Percentiles rank a stretch among this genome's conserved stretches.
Evolutionary conservation across 1,139 yeast genomes (phyloP).

Genomic region (Debaryomyces nepalensis): DNA sequence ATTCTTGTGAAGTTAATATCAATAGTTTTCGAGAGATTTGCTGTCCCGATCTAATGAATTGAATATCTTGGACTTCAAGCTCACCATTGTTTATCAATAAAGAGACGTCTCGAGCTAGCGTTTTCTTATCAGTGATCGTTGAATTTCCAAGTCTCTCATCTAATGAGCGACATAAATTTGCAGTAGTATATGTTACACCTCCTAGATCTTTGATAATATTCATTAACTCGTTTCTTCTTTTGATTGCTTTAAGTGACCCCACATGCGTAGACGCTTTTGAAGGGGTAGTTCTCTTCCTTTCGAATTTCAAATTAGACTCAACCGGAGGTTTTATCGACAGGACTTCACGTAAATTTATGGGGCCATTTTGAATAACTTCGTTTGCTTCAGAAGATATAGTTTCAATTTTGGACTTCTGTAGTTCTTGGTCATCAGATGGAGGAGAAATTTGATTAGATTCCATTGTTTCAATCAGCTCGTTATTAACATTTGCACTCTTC

Average conservation of each 20-base stretch:
- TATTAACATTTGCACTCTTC: constrained; percentile 2
- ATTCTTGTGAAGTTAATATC: constrained; percentile 32
- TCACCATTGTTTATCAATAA: constrained; percentile 27
- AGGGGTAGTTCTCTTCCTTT: constrained; percentile 9
- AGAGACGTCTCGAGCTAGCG: constrained; percentile 51
- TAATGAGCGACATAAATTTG: constrained; percentile 38
- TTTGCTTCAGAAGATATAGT: constrained; percentile 7
- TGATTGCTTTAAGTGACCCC: constrained; percentile 29
- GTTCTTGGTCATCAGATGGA: neutral
- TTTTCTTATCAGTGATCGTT: constrained; percentile 52
- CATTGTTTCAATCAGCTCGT: neutral
- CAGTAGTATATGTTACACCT: constrained; percentile 46
- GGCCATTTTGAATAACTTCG: neutral
- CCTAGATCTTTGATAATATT: constrained; percentile 43
- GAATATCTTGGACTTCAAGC: constrained; percentile 35
- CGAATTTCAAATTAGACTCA: constrained; percentile 4
- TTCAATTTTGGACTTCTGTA: neutral
- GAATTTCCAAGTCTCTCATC: constrained; percentile 40
- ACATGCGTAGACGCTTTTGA: constrained; percentile 6
- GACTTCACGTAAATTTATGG: constrained; percentile 2
- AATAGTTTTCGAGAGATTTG: constrained; percentile 38
- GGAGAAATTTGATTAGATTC: neutral
- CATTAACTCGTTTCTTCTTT: constrained; percentile 40
- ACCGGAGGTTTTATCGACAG: constrained; percentile 1
- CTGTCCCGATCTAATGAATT: constrained; percentile 35